Evolutionary conservation across 177 flowering plant genomes (phyloP).

Genomic region (Vitis hybrid): DNA sequence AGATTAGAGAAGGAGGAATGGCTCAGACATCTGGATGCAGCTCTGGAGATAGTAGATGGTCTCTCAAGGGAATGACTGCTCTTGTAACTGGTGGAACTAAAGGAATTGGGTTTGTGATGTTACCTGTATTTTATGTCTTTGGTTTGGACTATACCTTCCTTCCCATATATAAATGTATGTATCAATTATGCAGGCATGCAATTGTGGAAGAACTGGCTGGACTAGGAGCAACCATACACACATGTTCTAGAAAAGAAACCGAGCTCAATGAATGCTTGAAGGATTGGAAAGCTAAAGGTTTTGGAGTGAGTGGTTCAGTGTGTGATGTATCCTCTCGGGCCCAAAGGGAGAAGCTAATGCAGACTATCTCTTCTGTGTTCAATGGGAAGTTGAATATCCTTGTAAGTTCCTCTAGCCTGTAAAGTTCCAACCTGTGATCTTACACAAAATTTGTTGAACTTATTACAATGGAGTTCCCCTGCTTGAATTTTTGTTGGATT

Average conservation of each 20-base stretch:
- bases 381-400: slow-evolving; percentile 60
- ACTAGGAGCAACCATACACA: slow-evolving; percentile 36
- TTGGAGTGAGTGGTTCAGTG: slow-evolving; percentile 11
- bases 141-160: too few relatives aligned
- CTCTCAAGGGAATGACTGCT: slow-evolving; percentile 15
- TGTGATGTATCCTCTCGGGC: slow-evolving; percentile 41
- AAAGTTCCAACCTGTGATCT: background rate
- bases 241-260: slow-evolving; percentile 34
- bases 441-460: too few relatives aligned
- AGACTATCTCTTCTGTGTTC: slow-evolving; percentile 36
- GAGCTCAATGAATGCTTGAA: slow-evolving; percentile 33
- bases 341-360: slow-evolving; percentile 39
- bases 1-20: background rate
- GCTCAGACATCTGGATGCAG: background rate
- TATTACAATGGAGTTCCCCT: too few relatives aligned
- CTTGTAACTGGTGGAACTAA: slow-evolving; percentile 19
- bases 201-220: slow-evolving; percentile 44
- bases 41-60: slow-evolving; percentile 7
- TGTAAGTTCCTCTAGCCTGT: slow-evolving; percentile 17
- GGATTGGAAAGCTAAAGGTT: slow-evolving; percentile 22
- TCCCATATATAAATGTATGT: background rate
- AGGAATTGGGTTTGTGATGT: slow-evolving; percentile 10
- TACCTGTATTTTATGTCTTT: too few relatives aligned
- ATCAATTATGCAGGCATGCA: slow-evolving; percentile 22
- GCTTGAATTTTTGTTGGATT: background rate